These are phyloP conservation scores for Ophiostoma quercus DNA, from an alignment of 2,329 filamentous ascomycete genomes.

Conservation along the genomic window DNA sequence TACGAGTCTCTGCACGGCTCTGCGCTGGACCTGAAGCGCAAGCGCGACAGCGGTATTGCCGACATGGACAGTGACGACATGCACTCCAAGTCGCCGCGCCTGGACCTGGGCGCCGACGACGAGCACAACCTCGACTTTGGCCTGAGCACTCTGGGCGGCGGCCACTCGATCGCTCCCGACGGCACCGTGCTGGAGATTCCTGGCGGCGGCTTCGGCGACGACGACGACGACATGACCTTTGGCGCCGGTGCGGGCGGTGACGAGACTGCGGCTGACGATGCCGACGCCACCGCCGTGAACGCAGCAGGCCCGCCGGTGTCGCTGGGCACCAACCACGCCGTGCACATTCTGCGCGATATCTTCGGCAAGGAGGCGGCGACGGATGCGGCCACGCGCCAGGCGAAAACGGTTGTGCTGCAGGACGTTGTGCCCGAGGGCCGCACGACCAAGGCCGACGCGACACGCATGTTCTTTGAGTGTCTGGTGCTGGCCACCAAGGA, in stretches of 20 bases:
- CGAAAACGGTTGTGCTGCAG: slow-evolving; percentile 78
- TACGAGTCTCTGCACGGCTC: slow-evolving; percentile 67
- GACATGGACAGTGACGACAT: slow-evolving; percentile 62
- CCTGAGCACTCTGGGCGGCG: slow-evolving; percentile 45
- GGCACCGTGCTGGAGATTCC: slow-evolving; percentile 62
- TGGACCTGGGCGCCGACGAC: slow-evolving; percentile 62
- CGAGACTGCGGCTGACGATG: slow-evolving; percentile 42
- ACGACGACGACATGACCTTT: slow-evolving; percentile 37
- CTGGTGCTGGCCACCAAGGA: slow-evolving; percentile 96
- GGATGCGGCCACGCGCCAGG: slow-evolving; percentile 66
- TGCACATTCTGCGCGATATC: slow-evolving; percentile 84
- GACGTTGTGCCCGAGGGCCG: slow-evolving; percentile 77
- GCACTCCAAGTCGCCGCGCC: slow-evolving; percentile 62
- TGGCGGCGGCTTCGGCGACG: slow-evolving; percentile 42
- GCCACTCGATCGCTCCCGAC: slow-evolving; percentile 52
- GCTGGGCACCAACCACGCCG: slow-evolving; percentile 87
- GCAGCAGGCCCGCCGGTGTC: slow-evolving; percentile 82
- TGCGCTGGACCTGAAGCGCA: slow-evolving; percentile 77
- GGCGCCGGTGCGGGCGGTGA: slow-evolving; percentile 36
- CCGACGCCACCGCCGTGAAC: slow-evolving; percentile 71
- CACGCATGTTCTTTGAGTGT: slow-evolving; percentile 99
- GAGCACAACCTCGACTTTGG: slow-evolving; percentile 34
- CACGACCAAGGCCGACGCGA: slow-evolving; percentile 83
- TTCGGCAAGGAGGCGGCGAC: slow-evolving; percentile 69
- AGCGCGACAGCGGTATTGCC: slow-evolving; percentile 81